phyloP scores from a whole-genome alignment of 306 rosid genomes.

The Trifolium fragiferum region DNA sequence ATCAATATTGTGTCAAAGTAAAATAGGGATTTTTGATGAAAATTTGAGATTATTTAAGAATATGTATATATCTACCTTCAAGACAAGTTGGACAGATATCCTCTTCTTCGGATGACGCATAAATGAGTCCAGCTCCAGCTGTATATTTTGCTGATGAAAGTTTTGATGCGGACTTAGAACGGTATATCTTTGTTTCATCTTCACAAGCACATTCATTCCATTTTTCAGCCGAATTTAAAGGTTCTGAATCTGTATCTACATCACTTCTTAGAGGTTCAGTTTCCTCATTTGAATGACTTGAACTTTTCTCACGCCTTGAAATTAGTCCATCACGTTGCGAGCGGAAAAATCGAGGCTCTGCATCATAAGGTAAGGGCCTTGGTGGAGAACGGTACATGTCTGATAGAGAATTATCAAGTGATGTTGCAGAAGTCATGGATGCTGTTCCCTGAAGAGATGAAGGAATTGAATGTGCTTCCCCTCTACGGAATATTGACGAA shows the following conservation, averaged over 20 bases:
- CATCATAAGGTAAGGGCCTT: conserved; percentile 95
- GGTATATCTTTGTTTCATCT: conserved; percentile 74
- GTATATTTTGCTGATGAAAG: conserved; percentile 66
- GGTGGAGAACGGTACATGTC: conserved; percentile 96
- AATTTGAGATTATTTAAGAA: conserved; percentile 18
- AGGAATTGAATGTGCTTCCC: conserved; percentile 76
- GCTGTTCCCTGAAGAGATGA: conserved; percentile 85
- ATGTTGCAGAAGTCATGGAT: conserved; percentile 73
- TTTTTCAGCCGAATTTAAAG: conserved; percentile 67
- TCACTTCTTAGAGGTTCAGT: conserved; percentile 85
- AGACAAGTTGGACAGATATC: conserved; percentile 98
- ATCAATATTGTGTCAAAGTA: not conserved
- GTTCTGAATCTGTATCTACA: conserved; percentile 65
- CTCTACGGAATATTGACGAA: conserved; percentile 78
- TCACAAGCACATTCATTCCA: conserved; percentile 77
- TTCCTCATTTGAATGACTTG: conserved; percentile 87
- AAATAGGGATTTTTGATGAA: not conserved
- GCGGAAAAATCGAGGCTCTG: conserved; percentile 73
- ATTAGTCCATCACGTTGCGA: conserved; percentile 79
- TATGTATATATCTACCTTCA: conserved; percentile 64
- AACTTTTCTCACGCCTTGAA: conserved; percentile 91
- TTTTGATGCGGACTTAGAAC: conserved; percentile 65
- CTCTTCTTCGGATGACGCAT: conserved; percentile 81
- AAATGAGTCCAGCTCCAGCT: conserved; percentile 55
- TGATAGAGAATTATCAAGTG: conserved; percentile 79